Percentiles rank a stretch among this genome's conserved stretches.
phyloP scores from a whole-genome alignment of 768 basidiomycete species.

The Pleurotus ostreatus region DNA sequence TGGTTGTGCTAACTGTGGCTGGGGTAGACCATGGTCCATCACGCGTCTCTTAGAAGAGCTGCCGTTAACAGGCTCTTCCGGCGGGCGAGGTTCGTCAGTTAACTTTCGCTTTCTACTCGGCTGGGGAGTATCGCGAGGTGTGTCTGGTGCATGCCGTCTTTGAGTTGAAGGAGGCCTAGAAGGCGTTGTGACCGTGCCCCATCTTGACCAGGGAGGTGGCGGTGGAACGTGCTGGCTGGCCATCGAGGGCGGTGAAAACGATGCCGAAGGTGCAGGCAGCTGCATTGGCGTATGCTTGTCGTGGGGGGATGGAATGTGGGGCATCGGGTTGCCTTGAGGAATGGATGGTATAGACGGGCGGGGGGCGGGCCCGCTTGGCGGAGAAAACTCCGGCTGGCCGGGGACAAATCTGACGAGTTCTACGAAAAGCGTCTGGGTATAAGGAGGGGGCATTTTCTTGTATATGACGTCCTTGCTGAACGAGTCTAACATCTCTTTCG shows the following conservation, averaged over 20 bases:
- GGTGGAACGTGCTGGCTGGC: constrained; percentile 15
- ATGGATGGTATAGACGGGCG: constrained; percentile 18
- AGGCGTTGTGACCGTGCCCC: constrained; percentile 44
- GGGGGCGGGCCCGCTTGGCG: constrained; percentile 19
- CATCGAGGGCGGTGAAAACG: constrained; percentile 1
- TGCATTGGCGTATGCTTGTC: constrained; percentile 13
- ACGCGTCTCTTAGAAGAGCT: constrained; percentile 13
- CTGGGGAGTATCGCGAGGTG: constrained; percentile 29
- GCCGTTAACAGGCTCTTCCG: constrained; percentile 19
- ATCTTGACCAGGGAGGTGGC: constrained; percentile 45
- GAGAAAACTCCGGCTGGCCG: constrained; percentile 40
- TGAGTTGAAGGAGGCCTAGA: constrained; percentile 41
- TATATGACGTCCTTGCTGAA: constrained; percentile 71
- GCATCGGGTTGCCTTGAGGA: constrained; percentile 11
- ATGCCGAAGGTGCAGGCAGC: constrained; percentile 9
- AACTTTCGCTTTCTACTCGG: constrained; percentile 46
- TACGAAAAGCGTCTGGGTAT: constrained; percentile 65
- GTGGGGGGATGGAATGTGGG: constrained; percentile 11
- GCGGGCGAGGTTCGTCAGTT: constrained; percentile 28
- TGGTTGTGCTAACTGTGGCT: constrained; percentile 24
- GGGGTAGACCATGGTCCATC: constrained; percentile 7
- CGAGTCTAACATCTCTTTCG: constrained; percentile 67
- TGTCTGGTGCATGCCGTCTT: constrained; percentile 30
- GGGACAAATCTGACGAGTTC: constrained; percentile 66
- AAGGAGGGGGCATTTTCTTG: constrained; percentile 61